These are phyloP conservation scores for Plasmopara viticola DNA, from an alignment of 352 stramenopile species.

Conservation along the genomic window DNA sequence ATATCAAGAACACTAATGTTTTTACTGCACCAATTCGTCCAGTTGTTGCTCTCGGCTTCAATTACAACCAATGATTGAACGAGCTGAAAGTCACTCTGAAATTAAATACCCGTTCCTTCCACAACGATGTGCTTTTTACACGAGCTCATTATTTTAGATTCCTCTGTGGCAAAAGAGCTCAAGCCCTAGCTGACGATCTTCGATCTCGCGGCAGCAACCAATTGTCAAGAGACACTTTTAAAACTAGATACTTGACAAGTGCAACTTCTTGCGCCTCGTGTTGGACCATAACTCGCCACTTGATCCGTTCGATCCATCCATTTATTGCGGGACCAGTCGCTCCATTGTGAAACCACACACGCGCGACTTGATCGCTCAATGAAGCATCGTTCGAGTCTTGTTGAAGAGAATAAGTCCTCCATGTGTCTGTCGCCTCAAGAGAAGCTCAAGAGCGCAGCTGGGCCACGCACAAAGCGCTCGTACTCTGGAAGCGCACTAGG, in stretches of 20 bases:
- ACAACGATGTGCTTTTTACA: constrained; percentile 30
- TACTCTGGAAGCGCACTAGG: constrained; percentile 9
- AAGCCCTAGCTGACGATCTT: constrained; percentile 12
- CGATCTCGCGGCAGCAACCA: constrained; percentile 2
- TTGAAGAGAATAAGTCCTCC: constrained; percentile 41
- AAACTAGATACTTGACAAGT: constrained; percentile 6
- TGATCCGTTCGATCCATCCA: neutral
- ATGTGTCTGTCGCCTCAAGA: constrained; percentile 69
- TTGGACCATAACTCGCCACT: constrained; percentile 15
- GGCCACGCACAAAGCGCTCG: constrained; percentile 41
- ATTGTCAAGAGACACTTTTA: constrained; percentile 3
- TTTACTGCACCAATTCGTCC: neutral
- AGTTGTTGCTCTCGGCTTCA: constrained; percentile 4
- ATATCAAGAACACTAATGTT: no score
- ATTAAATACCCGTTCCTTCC: constrained; percentile 26
- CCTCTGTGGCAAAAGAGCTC: constrained; percentile 21
- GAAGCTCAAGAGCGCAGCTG: constrained; percentile 39
- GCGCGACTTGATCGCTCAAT: constrained; percentile 12
- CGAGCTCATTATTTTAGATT: constrained; percentile 30
- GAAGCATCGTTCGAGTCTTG: constrained; percentile 25
- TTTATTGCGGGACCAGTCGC: constrained; percentile 12
- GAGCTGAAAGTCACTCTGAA: constrained; percentile 2
- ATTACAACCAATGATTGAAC: constrained; percentile 12
- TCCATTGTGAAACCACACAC: constrained; percentile 9
- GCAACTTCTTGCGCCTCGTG: constrained; percentile 15